These are phyloP conservation scores for Saccharum spontaneum DNA, from an alignment of 176 grass and related monocot species.

Conservation along the genomic window DNA sequence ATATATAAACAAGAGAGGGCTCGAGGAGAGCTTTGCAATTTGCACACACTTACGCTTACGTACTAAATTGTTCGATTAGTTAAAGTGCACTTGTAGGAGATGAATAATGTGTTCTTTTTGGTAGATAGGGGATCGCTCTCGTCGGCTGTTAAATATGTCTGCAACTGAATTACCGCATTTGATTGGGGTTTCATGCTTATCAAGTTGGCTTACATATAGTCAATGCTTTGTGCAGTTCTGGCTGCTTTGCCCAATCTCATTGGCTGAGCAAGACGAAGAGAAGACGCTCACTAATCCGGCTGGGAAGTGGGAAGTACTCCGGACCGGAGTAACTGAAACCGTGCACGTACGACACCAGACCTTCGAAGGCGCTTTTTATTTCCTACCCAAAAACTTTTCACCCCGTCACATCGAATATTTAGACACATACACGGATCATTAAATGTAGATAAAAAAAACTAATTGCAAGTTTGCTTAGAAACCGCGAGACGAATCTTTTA, in stretches of 20 bases:
- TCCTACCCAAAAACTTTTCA: no score
- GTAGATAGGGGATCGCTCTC: slow-evolving; percentile 15
- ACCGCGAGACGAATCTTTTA: no score
- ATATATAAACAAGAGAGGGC: neutral
- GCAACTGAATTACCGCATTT: neutral
- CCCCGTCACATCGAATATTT: no score
- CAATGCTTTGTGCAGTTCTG: neutral
- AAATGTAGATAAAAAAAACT: no score
- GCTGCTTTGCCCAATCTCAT: neutral
- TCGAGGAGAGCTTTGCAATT: neutral
- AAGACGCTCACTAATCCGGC: neutral
- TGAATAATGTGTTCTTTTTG: slow-evolving; percentile 7
- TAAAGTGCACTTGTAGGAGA: neutral
- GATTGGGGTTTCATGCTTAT: slow-evolving; percentile 33
- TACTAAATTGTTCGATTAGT: neutral
- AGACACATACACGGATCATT: no score
- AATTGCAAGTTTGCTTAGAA: no score
- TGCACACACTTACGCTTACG: neutral
- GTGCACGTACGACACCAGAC: no score
- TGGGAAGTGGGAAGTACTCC: no score
- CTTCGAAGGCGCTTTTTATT: no score
- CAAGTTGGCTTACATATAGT: slow-evolving; percentile 2
- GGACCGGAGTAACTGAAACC: no score
- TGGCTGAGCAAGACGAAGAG: neutral
- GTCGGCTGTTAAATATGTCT: neutral